Evolutionary conservation across 352 stramenopile species (phyloP).

Genomic region (Phytopythium montanum): DNA sequence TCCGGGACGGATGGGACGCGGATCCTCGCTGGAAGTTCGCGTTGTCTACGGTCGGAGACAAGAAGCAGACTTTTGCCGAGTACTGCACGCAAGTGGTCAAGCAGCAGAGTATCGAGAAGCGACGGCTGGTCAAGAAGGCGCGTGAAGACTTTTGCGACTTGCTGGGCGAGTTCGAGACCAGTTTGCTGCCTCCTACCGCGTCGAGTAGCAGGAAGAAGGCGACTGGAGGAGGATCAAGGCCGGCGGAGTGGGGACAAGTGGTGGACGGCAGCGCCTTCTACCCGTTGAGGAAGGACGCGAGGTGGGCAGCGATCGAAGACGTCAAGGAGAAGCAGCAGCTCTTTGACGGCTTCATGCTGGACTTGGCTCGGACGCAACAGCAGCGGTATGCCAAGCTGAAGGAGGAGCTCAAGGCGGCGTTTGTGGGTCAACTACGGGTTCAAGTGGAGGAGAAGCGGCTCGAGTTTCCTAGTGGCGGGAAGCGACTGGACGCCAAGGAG

Average conservation of each 20-base stretch:
- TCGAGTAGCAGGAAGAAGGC: constrained; percentile 7
- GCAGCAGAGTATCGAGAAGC: constrained; percentile 58
- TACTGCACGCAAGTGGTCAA: constrained; percentile 78
- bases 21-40: constrained; percentile 71
- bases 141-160: constrained; percentile 77
- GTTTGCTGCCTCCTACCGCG: constrained; percentile 20
- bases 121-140: constrained; percentile 61
- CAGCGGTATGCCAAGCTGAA: constrained; percentile 35
- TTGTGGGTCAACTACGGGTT: constrained; percentile 35
- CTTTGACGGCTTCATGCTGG: constrained; percentile 63
- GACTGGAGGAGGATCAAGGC: constrained; percentile 9
- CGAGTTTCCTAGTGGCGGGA: constrained; percentile 19
- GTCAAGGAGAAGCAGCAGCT: constrained; percentile 64
- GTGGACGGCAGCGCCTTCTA: constrained; percentile 42
- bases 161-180: constrained; percentile 46
- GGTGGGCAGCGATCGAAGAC: constrained; percentile 61
- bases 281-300: constrained; percentile 56
- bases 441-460: constrained; percentile 24
- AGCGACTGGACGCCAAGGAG: constrained; percentile 37
- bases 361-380: constrained; percentile 53
- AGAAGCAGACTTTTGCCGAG: constrained; percentile 83
- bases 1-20: constrained; percentile 49
- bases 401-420: constrained; percentile 34
- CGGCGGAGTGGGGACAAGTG: constrained; percentile 46
- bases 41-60: constrained; percentile 61